phyloP scores from a whole-genome alignment of 78 protist species.

The Speleostelium caveatum region DNA sequence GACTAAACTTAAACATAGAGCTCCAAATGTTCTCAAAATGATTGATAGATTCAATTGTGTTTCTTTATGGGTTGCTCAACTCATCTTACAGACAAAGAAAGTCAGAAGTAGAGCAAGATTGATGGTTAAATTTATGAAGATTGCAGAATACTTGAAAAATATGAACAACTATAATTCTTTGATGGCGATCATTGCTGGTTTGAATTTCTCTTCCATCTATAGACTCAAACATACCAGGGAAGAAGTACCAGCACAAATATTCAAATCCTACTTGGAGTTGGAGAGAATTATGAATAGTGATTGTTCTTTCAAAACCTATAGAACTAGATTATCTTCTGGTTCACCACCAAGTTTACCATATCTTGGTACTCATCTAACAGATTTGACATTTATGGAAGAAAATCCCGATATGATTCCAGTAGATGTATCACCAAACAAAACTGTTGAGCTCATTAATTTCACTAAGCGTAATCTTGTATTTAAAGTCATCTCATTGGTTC shows the following conservation, averaged over 20 bases:
- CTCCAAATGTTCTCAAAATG: slow-evolving; percentile 80
- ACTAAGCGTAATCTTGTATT: slow-evolving; percentile 77
- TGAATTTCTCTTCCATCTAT: slow-evolving; percentile 80
- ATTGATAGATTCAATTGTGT: slow-evolving; percentile 82
- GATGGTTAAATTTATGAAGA: slow-evolving; percentile 76
- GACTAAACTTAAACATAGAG: slow-evolving; percentile 59
- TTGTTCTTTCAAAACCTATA: slow-evolving; percentile 76
- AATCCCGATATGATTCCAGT: slow-evolving; percentile 67
- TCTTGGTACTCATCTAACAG: slow-evolving; percentile 86
- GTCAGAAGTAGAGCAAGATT: slow-evolving; percentile 67
- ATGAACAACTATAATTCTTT: slow-evolving; percentile 84
- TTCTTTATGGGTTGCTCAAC: slow-evolving; percentile 87
- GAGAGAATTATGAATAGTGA: slow-evolving; percentile 82
- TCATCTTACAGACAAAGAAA: slow-evolving; percentile 60
- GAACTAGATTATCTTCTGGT: slow-evolving; percentile 17
- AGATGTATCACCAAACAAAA: slow-evolving; percentile 32
- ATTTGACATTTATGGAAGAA: slow-evolving; percentile 90
- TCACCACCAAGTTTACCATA: slow-evolving; percentile 58
- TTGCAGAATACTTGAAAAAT: slow-evolving; percentile 74
- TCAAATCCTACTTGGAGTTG: slow-evolving; percentile 36
- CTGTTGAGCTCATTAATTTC: slow-evolving; percentile 82
- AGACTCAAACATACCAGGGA: slow-evolving; percentile 87
- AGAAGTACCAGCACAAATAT: slow-evolving; percentile 54
- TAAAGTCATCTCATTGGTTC: slow-evolving; percentile 79
- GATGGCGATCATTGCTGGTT: slow-evolving; percentile 86